phyloP scores from a whole-genome alignment of 2,329 filamentous ascomycete species.

The Penicillium sp. region DNA sequence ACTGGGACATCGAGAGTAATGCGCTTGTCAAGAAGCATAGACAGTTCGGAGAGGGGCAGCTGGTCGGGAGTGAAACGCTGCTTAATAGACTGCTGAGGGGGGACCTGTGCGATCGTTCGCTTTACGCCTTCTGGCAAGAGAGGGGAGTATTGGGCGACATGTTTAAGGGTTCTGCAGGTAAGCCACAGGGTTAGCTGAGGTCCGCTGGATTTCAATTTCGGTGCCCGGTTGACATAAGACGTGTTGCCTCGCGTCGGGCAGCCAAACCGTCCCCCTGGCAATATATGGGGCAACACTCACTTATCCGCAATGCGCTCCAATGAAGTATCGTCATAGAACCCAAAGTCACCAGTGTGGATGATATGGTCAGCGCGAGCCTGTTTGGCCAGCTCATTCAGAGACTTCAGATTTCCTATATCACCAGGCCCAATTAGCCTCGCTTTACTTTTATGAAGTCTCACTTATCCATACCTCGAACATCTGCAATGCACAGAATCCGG shows the following conservation, averaged over 20 bases:
- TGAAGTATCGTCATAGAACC: conserved; percentile 96
- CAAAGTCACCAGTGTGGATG: conserved; percentile 98
- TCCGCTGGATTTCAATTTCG: not conserved
- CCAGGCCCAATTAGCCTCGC: conserved; percentile 17
- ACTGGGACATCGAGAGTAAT: conserved; percentile 93
- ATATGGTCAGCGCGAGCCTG: conserved; percentile 95
- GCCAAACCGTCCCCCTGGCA: not conserved
- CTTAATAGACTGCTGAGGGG: conserved; percentile 72
- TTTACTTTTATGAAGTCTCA: not conserved
- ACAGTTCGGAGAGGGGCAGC: conserved; percentile 88
- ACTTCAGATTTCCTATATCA: conserved; percentile 82
- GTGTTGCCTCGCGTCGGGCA: conserved; percentile 8
- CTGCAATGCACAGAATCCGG: conserved; percentile 52
- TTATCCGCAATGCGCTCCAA: conserved; percentile 98
- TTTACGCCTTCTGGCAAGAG: conserved; percentile 78
- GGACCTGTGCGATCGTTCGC: conserved; percentile 65
- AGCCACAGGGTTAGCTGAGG: conserved; percentile 19
- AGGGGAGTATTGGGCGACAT: conserved; percentile 97
- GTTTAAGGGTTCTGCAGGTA: conserved; percentile 78
- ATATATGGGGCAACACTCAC: conserved; percentile 54
- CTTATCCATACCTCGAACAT: conserved; percentile 48
- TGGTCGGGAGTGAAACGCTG: conserved; percentile 77
- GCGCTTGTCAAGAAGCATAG: conserved; percentile 82
- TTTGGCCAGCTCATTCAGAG: conserved; percentile 93
- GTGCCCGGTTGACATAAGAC: conserved; percentile 3